phyloP scores from a whole-genome alignment of 352 stramenopile genomes.

The Pythium rhizo-oryzae region DNA sequence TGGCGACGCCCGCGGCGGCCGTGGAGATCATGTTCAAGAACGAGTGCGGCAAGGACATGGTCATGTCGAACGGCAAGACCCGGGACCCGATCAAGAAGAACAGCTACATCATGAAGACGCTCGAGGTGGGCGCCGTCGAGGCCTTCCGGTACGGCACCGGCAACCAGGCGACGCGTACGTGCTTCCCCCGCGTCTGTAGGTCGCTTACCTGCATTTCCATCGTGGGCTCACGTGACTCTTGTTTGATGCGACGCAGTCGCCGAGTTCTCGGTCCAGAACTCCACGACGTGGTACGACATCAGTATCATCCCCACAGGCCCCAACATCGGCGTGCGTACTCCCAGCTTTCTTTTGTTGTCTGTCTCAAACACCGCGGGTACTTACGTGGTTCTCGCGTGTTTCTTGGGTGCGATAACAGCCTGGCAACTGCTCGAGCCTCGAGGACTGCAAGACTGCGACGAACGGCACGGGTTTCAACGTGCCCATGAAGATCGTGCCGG shows the following conservation, averaged over 20 bases:
- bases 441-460: conserved; percentile 54
- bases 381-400: background rate
- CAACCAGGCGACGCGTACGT: conserved; percentile 32
- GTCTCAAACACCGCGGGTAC: background rate
- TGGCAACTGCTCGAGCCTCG: conserved; percentile 45
- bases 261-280: conserved; percentile 29
- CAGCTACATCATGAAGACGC: conserved; percentile 22
- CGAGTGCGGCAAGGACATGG: conserved; percentile 40
- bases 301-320: conserved; percentile 28
- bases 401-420: conserved; percentile 34
- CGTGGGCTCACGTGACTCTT: background rate
- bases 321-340: conserved; percentile 20
- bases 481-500: conserved; percentile 55
- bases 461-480: conserved; percentile 65
- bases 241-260: conserved; percentile 12
- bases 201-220: background rate
- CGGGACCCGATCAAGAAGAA: conserved; percentile 30
- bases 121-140: conserved; percentile 21
- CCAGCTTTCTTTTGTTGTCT: background rate
- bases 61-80: conserved; percentile 36
- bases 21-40: conserved; percentile 49
- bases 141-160: conserved; percentile 22
- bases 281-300: conserved; percentile 31
- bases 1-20: conserved; percentile 5
- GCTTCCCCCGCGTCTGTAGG: background rate